Base-by-base conservation (phyloP, 371 early-diverging fungal genomes). In the Gilbertella persicaria region DNA sequence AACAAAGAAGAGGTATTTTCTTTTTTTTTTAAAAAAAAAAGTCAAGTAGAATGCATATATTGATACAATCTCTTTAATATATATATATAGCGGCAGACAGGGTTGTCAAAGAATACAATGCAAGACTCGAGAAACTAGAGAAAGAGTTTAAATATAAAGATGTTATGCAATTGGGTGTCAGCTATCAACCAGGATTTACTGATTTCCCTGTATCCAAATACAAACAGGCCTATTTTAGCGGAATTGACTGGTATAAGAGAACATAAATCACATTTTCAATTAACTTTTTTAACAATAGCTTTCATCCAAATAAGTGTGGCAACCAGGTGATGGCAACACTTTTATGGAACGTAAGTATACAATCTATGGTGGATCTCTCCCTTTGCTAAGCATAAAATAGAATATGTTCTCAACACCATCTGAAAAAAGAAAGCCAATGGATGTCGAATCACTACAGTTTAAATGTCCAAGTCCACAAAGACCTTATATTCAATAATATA, bases 261-360 rank as follows among this genome's bases (percentile, higher is more conserved):
- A 23, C 16, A 51, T 8, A 37, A 23, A 23, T 9, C 21, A 39
- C 41, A 39, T 51, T 52, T 19, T 37, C 20, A 12, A 54, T 41
- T 60, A 12, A 48, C 28, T 57, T 24, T 48, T 53, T 53, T 52
- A 38, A 36, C 48, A 25, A 38, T 50, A 83, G 88, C 61, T 86
- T 88, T 63, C 88, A 88, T 64, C 88, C 88, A 9, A 78, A 82
- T 48, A 67, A 62, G 37, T 76, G 78, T 29, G 84, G 84, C 16
- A 85, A 88, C 58, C 80, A 82, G 52, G 55, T 84, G 21, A 80
- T 88, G 84, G 82, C 86, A 10, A 71, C 73, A 12, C 66, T 77
- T 7, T 57, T 83, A 26, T 86, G 85, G 86, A 85, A 86, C 66
- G 83, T 80, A 64, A 62, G 80, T 45, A 12, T 45, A 35, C 12